Base-by-base conservation (phyloP, 768 basidiomycete genomes). In the Xanthoconium purpureum region DNA sequence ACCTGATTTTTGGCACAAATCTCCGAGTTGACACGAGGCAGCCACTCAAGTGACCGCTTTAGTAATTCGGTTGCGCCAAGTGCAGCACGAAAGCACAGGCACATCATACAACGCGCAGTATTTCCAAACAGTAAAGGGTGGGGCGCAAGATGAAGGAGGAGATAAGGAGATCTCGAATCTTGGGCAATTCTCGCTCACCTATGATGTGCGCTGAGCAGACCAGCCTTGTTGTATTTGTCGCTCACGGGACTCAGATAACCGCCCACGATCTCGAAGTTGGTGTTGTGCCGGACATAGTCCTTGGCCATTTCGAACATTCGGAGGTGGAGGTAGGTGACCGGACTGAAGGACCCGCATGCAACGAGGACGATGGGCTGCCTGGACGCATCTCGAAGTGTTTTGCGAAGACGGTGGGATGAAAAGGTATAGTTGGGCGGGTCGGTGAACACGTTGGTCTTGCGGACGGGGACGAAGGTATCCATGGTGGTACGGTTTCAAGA, bases 241-340 rank as follows among this genome's bases (percentile, higher is more conserved):
- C 85, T 89, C 69, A 99, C 97, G 33, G 97, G 96, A 63, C 94
- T 96, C 66, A 98, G 84, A 75, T 98, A 98, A 3, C 94, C 94
- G 29, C 90, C 97, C 65, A 98, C 80, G 64, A 99, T 91, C 74
- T 97, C 93, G 66, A 91, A 97, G 61, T 90, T 78, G 47, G 92
- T 94, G 72, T 94, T 92, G 65, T 94, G 90, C 50, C 92, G 85
- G 51, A 91, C 84, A 66, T 94, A 94, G 78, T 98, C 97, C 75
- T 89, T 90, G 54, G 96, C 97, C 97, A 99, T 98, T 71, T 98
- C 97, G 74, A 98, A 99, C 94, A 99, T 98, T 63, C 97, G 91
- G 59, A 98, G 84, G 68, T 97, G 94, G 50, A 96, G 88, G 68
- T 94, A 96, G n/a, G 95, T 97, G 59, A 97, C 89, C 12, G 96